Percentiles rank a stretch among this genome's conserved stretches.
Evolutionary conservation across 371 early-diverging fungal species (phyloP).

Genomic region (Circinella umbellata): DNA sequence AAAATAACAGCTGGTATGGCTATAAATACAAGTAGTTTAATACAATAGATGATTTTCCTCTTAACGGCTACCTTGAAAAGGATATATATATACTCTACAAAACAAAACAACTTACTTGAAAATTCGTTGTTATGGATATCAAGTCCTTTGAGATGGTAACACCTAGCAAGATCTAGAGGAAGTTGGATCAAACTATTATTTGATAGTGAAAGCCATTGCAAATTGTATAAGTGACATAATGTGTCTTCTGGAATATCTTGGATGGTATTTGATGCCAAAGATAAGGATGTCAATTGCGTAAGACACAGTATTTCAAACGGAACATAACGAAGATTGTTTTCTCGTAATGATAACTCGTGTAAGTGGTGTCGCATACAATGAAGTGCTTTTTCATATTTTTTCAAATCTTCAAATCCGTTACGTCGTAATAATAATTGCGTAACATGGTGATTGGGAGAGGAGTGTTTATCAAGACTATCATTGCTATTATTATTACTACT

Average conservation of each 20-base stretch:
- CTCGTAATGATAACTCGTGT: conserved; percentile 50
- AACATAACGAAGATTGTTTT: conserved; percentile 48
- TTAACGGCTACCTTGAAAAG: too few relatives aligned
- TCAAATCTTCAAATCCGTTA: conserved; percentile 8
- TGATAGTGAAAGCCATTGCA: conserved; percentile 42
- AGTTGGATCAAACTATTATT: conserved; percentile 35
- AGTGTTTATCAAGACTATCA: neutral
- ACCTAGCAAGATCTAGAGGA: conserved; percentile 57
- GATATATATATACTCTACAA: neutral
- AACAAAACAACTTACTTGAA: conserved; percentile 18
- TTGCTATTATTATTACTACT: neutral
- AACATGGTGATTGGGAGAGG: neutral
- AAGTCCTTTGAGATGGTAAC: conserved; percentile 62
- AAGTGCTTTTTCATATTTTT: conserved; percentile 1
- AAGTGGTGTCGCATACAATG: conserved; percentile 15
- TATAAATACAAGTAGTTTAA: conserved; percentile 2
- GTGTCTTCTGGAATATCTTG: conserved; percentile 21
- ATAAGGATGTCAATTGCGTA: conserved; percentile 64
- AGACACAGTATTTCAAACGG: conserved; percentile 63
- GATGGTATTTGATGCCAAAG: conserved; percentile 67
- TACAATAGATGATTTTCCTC: too few relatives aligned
- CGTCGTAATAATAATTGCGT: conserved; percentile 15
- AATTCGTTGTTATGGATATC: conserved; percentile 69
- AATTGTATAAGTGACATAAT: conserved; percentile 22
- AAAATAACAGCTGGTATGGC: conserved; percentile 57